These are phyloP conservation scores for Pseudocercospora macadamiae DNA, from an alignment of 2,329 filamentous ascomycete species.

Conservation along the genomic window DNA sequence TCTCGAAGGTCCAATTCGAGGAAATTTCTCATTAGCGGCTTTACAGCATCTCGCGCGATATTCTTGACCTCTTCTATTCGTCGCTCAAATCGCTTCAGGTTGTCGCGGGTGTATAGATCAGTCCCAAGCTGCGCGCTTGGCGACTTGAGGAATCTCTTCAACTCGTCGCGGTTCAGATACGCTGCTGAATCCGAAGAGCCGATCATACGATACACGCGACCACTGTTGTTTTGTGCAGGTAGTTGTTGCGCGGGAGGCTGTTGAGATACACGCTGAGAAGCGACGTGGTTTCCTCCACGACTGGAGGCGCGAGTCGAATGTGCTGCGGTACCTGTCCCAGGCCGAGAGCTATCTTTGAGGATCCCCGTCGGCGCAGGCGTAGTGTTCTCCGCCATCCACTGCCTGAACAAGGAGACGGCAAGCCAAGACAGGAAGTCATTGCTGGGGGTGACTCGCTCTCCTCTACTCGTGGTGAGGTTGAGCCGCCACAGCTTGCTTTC, in stretches of 20 bases:
- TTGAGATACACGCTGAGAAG: conserved; percentile 33
- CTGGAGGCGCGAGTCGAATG: conserved; percentile 21
- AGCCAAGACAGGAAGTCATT: conserved; percentile 90
- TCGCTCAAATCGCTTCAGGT: conserved; percentile 80
- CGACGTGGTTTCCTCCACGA: conserved; percentile 32
- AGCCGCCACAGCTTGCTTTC: conserved; percentile 83
- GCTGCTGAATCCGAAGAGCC: conserved; percentile 62
- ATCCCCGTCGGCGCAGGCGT: conserved; percentile 66
- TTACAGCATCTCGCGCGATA: conserved; percentile 78
- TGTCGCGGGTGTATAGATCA: conserved; percentile 84
- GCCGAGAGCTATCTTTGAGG: conserved; percentile 41
- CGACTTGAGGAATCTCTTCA: conserved; percentile 81
- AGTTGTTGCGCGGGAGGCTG: conserved; percentile 30
- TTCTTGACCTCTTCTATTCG: conserved; percentile 86
- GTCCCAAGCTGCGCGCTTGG: conserved; percentile 59
- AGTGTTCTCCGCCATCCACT: conserved; percentile 91
- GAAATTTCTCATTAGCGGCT: conserved; percentile 81
- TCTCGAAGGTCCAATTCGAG: conserved; percentile 72
- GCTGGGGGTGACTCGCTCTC: conserved; percentile 78
- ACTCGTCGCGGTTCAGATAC: conserved; percentile 82
- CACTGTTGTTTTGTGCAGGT: conserved; percentile 52
- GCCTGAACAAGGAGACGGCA: conserved; percentile 81
- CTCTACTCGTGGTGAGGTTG: conserved; percentile 74
- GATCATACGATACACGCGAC: conserved; percentile 76
- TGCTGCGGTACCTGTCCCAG: conserved; percentile 12